phyloP scores from a whole-genome alignment of 2,329 filamentous ascomycete genomes.

The Magnaporthiopsis incrustans region DNA sequence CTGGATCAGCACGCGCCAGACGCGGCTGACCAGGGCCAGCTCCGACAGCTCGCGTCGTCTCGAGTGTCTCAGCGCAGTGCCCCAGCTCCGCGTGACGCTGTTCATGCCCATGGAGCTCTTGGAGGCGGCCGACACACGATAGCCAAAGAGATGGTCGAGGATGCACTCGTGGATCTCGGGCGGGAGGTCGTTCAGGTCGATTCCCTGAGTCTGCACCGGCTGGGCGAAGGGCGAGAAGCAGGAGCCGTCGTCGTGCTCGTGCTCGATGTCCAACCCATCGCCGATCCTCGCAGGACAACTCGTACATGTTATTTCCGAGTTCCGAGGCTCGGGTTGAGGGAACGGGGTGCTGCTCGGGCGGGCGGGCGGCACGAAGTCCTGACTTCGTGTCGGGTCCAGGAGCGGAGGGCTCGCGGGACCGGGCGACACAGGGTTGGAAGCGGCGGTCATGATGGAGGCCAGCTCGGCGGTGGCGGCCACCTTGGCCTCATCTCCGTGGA shows the following conservation, averaged over 20 bases:
- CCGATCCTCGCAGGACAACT: constrained; percentile 25
- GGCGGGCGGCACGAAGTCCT: constrained; percentile 40
- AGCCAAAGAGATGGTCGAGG: constrained; percentile 63
- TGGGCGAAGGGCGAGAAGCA: constrained; percentile 16
- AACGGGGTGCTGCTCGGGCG: constrained; percentile 55
- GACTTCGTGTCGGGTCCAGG: constrained; percentile 33
- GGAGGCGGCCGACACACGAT: constrained; percentile 53
- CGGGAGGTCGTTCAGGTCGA: constrained; percentile 48
- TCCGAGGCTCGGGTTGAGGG: constrained; percentile 43
- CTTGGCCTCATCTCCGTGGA: constrained; percentile 27
- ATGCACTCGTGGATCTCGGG: constrained; percentile 66
- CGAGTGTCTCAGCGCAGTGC: constrained; percentile 57
- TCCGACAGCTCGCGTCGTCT: constrained; percentile 59
- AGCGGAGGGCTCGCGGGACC: constrained; percentile 44
- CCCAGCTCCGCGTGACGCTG: constrained; percentile 51
- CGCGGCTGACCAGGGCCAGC: constrained; percentile 51
- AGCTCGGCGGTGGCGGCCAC: constrained; percentile 29
- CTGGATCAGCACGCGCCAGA: constrained; percentile 63
- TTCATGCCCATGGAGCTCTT: constrained; percentile 46
- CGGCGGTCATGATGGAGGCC: constrained; percentile 35
- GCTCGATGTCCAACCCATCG: constrained; percentile 16
- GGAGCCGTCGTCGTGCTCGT: constrained; percentile 19
- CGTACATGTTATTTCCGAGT: constrained; percentile 32
- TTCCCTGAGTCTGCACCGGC: constrained; percentile 4
- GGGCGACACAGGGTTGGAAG: constrained; percentile 48